Percentiles rank a stretch among this genome's conserved stretches.
Conservation (phyloP, 805 yeast species). For the Lipomyces oligophaga region DNA sequence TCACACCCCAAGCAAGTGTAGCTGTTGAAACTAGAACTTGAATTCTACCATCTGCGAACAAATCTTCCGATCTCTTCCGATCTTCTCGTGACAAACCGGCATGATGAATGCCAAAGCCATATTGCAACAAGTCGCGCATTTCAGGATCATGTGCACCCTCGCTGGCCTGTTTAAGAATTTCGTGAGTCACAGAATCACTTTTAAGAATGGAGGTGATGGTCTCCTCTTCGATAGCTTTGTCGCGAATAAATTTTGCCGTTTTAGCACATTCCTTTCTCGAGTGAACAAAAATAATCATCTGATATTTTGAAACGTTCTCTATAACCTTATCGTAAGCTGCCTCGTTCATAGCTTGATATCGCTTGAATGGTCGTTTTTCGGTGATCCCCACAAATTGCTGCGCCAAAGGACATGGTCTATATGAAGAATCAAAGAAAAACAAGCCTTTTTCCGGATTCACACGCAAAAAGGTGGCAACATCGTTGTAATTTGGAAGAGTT, state of each 20-base stretch:
- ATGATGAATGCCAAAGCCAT: constrained; percentile 55
- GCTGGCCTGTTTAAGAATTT: constrained; percentile 19
- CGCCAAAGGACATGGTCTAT: constrained; percentile 45
- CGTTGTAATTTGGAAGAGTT: constrained; percentile 50
- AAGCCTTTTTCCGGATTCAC: constrained; percentile 80
- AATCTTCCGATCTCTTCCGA: constrained; percentile 45
- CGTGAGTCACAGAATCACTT: constrained; percentile 45
- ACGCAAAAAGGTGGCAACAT: constrained; percentile 46
- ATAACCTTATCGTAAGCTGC: constrained; percentile 48
- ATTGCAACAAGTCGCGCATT: constrained; percentile 21
- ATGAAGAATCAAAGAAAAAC: constrained; percentile 58
- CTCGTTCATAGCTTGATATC: constrained; percentile 67
- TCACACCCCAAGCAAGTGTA: constrained; percentile 59
- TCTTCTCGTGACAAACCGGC: constrained; percentile 54
- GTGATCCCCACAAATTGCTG: constrained; percentile 46
- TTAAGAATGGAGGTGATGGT: constrained; percentile 46
- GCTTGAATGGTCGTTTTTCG: constrained; percentile 50
- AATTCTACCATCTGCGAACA: constrained; percentile 44
- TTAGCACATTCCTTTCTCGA: constrained; percentile 48
- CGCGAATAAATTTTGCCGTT: constrained; percentile 42
- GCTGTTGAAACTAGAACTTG: constrained; percentile 56
- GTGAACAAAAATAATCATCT: constrained; percentile 42
- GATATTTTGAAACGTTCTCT: constrained; percentile 35
- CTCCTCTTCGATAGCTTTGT: constrained; percentile 45
- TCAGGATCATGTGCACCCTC: constrained; percentile 19